Evolutionary conservation across 2,329 filamentous ascomycete genomes (phyloP), one percentile per base, ranked within the genome.

Genomic region (Verticillium tricorpus): DNA sequence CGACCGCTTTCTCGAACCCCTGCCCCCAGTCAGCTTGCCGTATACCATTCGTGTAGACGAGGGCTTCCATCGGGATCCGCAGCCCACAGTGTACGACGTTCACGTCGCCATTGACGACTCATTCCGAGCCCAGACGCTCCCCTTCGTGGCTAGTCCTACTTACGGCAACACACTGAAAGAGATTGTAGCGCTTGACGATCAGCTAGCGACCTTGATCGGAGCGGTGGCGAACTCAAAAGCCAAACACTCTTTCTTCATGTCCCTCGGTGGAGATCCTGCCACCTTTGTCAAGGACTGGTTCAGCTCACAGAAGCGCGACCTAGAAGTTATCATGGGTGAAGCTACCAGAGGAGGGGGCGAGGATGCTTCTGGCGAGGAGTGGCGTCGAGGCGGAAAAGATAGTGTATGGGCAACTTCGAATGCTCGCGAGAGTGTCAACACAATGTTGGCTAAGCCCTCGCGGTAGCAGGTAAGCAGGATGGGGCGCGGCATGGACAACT

Each of bases 11-110:
- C 85, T 97, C 61, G 86, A 83, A 34, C 87, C 92, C 2, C 84
- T 97, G 1, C 87, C 91, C 6, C 93, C 95, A 0, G 85, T 97
- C 70, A 88, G 90, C 69, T 85, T 99, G 37, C 84, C 88, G 25
- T 99, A 97, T 79, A 99, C 93, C 9, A 95, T 99, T 72, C 92
- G 94, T 63, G 90, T 97, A 50, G 95, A 99, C 74, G 84, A 92
- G 69, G 86, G 89, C 9, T 94, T 93, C 71, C 89, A 94, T 71
- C 87, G 86, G 67, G 78, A 87, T 61, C 89, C 92, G 4, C 81
- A 86, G 59, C 88, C 92, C 1, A 97, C 93, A 6, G 82, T 98
- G 68, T 97, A 97, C 78, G 94, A 98, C 74, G 83, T 99, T 57
- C 88, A 89, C 68, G 91, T 99, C 56, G 84, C 88, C 1, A 84